Percentiles rank a stretch among this genome's conserved stretches.
These are phyloP conservation scores for Thamnidium elegans DNA, from an alignment of 192 early-diverging fungal genomes.

Conservation along the genomic window DNA sequence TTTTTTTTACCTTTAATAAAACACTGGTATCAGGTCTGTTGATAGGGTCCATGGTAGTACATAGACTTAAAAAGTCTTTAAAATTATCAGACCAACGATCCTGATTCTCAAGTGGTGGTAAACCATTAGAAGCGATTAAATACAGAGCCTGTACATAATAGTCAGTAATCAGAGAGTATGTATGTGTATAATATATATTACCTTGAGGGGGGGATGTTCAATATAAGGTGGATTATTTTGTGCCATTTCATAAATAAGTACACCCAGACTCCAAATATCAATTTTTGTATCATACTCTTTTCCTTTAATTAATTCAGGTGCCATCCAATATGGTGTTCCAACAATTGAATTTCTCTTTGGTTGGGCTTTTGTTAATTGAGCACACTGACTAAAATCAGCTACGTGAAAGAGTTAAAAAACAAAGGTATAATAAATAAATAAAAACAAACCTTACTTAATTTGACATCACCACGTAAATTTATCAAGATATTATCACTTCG, in stretches of 20 bases:
- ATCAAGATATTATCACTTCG: constrained; percentile 90
- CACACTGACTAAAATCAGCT: constrained; percentile 96
- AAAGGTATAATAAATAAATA: neutral
- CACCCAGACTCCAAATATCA: constrained; percentile 93
- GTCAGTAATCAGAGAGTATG: neutral
- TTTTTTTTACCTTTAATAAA: constrained; percentile 59
- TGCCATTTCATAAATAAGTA: constrained; percentile 93
- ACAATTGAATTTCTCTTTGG: constrained; percentile 84
- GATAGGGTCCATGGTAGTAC: constrained; percentile 69
- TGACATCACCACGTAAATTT: constrained; percentile 79
- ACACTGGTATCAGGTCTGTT: constrained; percentile 66
- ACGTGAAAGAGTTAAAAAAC: neutral
- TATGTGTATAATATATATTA: constrained; percentile 14
- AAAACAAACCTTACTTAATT: constrained; percentile 52
- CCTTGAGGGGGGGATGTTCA: constrained; percentile 72
- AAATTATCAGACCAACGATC: constrained; percentile 67
- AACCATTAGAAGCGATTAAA: constrained; percentile 85
- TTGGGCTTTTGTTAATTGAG: constrained; percentile 77
- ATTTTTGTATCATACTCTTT: constrained; percentile 91
- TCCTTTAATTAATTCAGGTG: constrained; percentile 91
- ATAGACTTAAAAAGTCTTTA: constrained; percentile 69
- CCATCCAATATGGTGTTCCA: constrained; percentile 97
- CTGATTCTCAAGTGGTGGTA: constrained; percentile 75
- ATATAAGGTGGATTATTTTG: constrained; percentile 95
- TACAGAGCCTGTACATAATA: constrained; percentile 58